Evolutionary conservation across 192 early-diverging fungal species (phyloP), one percentile per base, ranked within the genome.

Genomic region (Linnemannia zychae): DNA sequence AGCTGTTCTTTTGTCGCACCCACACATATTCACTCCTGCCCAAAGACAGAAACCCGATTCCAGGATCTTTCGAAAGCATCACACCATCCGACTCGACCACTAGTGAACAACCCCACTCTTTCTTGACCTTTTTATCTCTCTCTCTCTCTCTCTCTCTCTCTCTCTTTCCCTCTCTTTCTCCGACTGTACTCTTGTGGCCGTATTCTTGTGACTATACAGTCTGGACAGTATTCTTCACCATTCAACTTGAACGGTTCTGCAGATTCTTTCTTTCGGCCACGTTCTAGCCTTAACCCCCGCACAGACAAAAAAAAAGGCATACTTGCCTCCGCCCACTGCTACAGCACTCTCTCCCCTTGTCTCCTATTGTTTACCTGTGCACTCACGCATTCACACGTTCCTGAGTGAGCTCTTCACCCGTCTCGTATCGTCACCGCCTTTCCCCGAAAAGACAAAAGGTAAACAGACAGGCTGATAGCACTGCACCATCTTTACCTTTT

Each of bases 361-460:
- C 57, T 63, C 24, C 28, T 63, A 15, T 31, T 31, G n/a, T 63
- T 63, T 63, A 63, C 24, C 57, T 63, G 57, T 63, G 57, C 57
- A 63, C 57, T 31, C 57, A 63, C 57, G 57, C 57, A 31, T 63
- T 31, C 57, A 60, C 12, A 63, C 57, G 57, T 63, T 63, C 57
- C 57, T 63, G 57, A 63, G 57, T 28, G 57, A 63, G 28, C 57
- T 12, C 7, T 63, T 31, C 28, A 28, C 57, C 31, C 57, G 57
- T 11, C 24, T 63, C 28, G 24, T 63, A 7, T 33, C 3, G 28
- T 63, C 28, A 31, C 31, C 12, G 57, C 28, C 24, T 60, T 28
- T 63, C 15, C 31, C 28, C 24, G 24, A 24, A n/a, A 44, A 44
- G 40, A 60, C 24, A 63, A 63, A 11, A 31, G 57, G 57, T 63